A percentile compares a stretch with the other conserved stretches of the same genome.
Evolutionary conservation across 2,329 filamentous ascomycete species (phyloP).

Genomic region (Myrmaecium sp.): DNA sequence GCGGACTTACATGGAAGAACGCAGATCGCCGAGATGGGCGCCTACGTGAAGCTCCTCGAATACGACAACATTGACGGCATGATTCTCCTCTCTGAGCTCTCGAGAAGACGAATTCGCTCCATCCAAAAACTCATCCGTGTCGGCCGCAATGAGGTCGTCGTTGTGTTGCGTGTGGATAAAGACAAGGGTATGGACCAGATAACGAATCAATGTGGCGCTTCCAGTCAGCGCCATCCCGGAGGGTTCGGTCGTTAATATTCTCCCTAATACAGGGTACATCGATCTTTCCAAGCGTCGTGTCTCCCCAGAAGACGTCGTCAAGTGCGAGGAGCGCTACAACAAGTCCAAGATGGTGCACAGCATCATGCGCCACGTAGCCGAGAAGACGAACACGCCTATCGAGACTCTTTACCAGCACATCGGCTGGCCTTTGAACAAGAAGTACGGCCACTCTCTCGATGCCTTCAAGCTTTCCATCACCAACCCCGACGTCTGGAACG

Average conservation of each 20-base stretch:
- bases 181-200: constrained; percentile 55
- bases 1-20: constrained; percentile 4
- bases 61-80: constrained; percentile 99
- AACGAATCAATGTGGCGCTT: constrained; percentile 2
- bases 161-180: constrained; percentile 96
- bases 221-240: background rate
- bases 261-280: constrained; percentile 53
- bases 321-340: constrained; percentile 99
- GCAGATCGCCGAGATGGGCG: constrained; percentile 98
- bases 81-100: constrained; percentile 96
- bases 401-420: constrained; percentile 88
- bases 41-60: constrained; percentile 97
- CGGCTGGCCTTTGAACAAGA: constrained; percentile 93
- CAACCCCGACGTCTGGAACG: constrained; percentile 91
- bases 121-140: constrained; percentile 99
- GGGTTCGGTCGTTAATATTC: constrained; percentile 2
- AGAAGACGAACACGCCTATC: constrained; percentile 91
- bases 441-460: constrained; percentile 90
- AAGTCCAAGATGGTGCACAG: constrained; percentile 99
- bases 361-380: constrained; percentile 95
- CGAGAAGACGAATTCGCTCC: constrained; percentile 90
- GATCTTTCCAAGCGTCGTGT: constrained; percentile 98
- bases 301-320: constrained; percentile 90
- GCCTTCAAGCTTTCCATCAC: constrained; percentile 99
- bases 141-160: constrained; percentile 94